Base-by-base conservation (phyloP, 331 rosid species). In the Rhamnella rubrinervis region DNA sequence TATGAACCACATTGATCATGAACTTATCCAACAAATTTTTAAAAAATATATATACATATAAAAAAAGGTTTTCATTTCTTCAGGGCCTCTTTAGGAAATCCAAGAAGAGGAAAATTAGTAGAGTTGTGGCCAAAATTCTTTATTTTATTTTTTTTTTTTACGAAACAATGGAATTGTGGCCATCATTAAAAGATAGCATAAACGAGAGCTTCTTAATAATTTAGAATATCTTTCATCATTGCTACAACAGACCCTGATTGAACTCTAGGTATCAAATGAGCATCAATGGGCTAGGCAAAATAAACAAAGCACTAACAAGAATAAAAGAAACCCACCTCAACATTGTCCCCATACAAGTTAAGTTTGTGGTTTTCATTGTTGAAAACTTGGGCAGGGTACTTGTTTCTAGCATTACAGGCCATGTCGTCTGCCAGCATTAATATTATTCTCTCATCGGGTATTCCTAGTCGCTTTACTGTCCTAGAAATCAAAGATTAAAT, bases 351-450 rank as follows among this genome's bases (percentile, higher is more conserved):
- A 70, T 93, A 93, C 74, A 93, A 75, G 73, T 93, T 93, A 66
- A 93, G 96, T 77, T 73, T 84, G 76, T 93, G 98, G 78, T 93
- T 93, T 82, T 93, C 95, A 71, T 93, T 93, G 73, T 93, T 93
- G 80, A 93, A 91, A 76, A 91, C 97, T 80, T 93, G 93, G 53
- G 97, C 96, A 72, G 98, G 96, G 74, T 88, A 88, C 76, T 88
- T 91, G 85, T 93, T 93, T 71, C 97, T 84, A 41, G 97, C 79
- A 91, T 93, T 93, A 71, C 98, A 93, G 19, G 98, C 98, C 90
- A 93, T 87, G 73, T 93, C 98, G 83, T 93, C 98, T 39, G 96
- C 98, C 67, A 93, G 79, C 98, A 93, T 91, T n/a, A 93, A 92
- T 78, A 93, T 91, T 81, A 93, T 91, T 82, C 98, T 88, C 84